Evolutionary conservation across 768 basidiomycete species (phyloP).

Genomic region (Thelephora ganbajun): DNA sequence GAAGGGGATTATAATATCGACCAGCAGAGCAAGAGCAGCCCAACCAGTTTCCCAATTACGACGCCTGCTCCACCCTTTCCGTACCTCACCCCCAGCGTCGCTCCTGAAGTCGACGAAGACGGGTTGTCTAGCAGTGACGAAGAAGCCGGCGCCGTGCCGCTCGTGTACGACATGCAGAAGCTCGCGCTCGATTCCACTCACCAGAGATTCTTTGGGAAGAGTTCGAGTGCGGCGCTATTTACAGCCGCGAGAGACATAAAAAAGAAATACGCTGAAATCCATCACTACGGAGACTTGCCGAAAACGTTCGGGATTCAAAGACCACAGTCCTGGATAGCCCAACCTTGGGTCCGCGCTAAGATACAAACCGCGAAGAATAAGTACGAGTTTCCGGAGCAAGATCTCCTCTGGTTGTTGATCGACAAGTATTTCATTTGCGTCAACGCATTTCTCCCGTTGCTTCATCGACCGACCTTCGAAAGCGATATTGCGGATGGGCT

Average conservation of each 20-base stretch:
- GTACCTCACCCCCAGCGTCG: not conserved
- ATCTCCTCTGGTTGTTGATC: conserved; percentile 17
- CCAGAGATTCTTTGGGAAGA: conserved; percentile 7
- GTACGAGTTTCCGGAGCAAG: not conserved
- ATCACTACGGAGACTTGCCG: not conserved
- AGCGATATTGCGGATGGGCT: conserved; percentile 19
- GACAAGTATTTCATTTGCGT: conserved; percentile 26
- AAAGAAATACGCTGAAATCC: conserved; percentile 1
- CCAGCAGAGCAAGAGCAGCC: not conserved
- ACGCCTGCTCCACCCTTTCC: not conserved
- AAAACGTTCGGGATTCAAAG: not conserved
- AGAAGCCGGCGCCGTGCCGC: conserved; percentile 1
- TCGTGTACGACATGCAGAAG: conserved; percentile 1
- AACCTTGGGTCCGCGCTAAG: conserved; percentile 2
- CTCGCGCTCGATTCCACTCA: conserved; percentile 3
- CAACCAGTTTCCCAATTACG: not conserved
- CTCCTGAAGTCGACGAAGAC: not conserved
- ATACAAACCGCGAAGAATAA: not conserved
- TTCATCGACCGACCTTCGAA: conserved; percentile 30
- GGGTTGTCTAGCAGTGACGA: conserved; percentile 7
- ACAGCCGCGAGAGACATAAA: conserved; percentile 5
- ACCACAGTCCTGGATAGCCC: conserved; percentile 1
- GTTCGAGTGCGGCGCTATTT: conserved; percentile 4
- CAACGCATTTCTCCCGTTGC: conserved; percentile 21
- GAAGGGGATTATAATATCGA: not conserved